phyloP scores from a whole-genome alignment of 352 stramenopile species.

The Globisporangium cederbergense region DNA sequence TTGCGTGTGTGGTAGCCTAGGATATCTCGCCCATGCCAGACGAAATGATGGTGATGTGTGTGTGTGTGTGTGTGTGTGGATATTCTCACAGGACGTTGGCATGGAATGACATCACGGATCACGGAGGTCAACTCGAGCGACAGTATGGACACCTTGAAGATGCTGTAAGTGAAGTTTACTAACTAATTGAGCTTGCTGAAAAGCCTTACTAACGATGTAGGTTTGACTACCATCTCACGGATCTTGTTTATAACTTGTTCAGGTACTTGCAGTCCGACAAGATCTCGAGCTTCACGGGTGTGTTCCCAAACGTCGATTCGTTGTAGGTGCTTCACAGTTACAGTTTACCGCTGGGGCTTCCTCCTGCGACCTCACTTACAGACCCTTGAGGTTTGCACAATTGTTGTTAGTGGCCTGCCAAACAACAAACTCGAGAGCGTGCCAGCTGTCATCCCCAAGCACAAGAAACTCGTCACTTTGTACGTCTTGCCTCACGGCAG shows the following conservation, averaged over 20 bases:
- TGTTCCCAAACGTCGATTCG: neutral
- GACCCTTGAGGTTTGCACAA: neutral
- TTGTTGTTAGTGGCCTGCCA: neutral
- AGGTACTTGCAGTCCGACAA: neutral
- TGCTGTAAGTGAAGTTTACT: too few relatives aligned
- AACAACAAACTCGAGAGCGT: conserved; percentile 8
- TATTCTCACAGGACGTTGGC: too few relatives aligned
- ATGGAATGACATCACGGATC: too few relatives aligned
- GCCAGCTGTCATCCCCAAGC: neutral
- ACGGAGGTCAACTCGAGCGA: too few relatives aligned
- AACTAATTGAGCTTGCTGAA: too few relatives aligned
- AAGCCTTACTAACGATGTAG: too few relatives aligned
- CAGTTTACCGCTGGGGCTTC: neutral
- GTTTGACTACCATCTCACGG: too few relatives aligned
- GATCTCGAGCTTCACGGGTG: neutral
- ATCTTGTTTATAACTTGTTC: neutral
- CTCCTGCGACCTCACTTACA: neutral
- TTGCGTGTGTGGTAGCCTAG: too few relatives aligned
- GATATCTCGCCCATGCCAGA: too few relatives aligned
- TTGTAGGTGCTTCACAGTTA: neutral
- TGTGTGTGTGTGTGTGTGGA: too few relatives aligned
- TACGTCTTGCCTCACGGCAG: neutral
- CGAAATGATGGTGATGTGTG: too few relatives aligned
- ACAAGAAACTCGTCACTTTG: neutral
- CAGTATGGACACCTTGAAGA: too few relatives aligned